Base-by-base conservation (phyloP, 176 grass and related monocot genomes). In the Oryza glumipatula region DNA sequence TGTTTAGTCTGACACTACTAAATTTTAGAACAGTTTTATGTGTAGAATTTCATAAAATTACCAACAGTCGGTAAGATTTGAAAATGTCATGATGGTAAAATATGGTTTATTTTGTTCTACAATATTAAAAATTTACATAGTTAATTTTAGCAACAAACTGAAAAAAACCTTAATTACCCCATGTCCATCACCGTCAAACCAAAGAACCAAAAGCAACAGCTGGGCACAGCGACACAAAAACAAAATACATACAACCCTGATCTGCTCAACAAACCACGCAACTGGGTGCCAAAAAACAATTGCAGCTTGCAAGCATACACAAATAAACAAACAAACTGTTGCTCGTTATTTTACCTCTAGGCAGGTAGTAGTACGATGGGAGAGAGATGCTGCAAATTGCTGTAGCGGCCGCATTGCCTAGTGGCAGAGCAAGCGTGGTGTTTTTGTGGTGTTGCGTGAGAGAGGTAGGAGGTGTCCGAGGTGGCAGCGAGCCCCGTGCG, bases 401-500 rank as follows among this genome's bases (percentile, higher is more conserved):
- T 16, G 44, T 12, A 49, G 47, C 16, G 7, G 16, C 51, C 2
- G 16, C 39, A 41, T 7, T 56, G 51, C 16, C 52, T 56, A 21
- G 52, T 56, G 52, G 17, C 17, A 56, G 1, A 56, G 6, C 52
- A 7, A 56, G 7, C n/a, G 9, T 2, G 9, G 51, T 11, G 47
- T 12, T 15, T 15, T 36, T 15, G 44, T 14, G 35, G 3, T 36
- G 35, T 44, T 65, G 23, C 67, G 16, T 70, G 68, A 23, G 15
- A 22, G 26, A 13, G 1, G 79, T 6, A 41, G 39, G 33, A 26
- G 5, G 36, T 44, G 68, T 85, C 71, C 82, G 52, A 76, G 64
- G 65, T 74, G 79, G 49, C 65, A 21, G 39, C 7, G 28, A 61
- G 28, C 65, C 65, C 39, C 80, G 54, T 83, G 74, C 54, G 23